These are phyloP conservation scores for Gloeophyllum trabeum DNA, from an alignment of 768 basidiomycete species.

Conservation along the genomic window DNA sequence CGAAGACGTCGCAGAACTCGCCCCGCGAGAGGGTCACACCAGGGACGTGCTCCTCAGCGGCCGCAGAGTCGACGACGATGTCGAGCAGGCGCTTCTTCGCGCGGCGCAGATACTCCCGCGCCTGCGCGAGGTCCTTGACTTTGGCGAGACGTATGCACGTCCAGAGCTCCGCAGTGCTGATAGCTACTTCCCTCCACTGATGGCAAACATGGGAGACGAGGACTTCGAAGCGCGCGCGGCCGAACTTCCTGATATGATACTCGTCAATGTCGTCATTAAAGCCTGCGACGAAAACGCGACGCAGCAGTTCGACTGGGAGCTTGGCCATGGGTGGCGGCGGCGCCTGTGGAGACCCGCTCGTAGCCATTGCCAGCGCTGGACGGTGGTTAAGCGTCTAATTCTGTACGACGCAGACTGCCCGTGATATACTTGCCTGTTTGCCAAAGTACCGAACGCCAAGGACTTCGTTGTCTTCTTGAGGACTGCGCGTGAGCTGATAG, in stretches of 20 bases:
- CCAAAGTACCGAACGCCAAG: too few relatives aligned
- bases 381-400: too few relatives aligned
- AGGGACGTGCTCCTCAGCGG: slow-evolving; percentile 32
- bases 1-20: slow-evolving; percentile 32
- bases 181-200: slow-evolving; percentile 44
- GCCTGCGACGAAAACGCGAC: slow-evolving; percentile 37
- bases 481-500: too few relatives aligned
- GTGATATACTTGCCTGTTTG: too few relatives aligned
- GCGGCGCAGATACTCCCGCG: slow-evolving; percentile 31
- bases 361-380: too few relatives aligned
- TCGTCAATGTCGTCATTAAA: slow-evolving; percentile 28
- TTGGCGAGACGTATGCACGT: slow-evolving; percentile 43
- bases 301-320: slow-evolving; percentile 21
- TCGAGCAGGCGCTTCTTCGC: slow-evolving; percentile 23
- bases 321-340: slow-evolving; percentile 7
- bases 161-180: slow-evolving; percentile 42
- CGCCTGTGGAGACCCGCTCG: too few relatives aligned
- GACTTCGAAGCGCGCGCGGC: slow-evolving; percentile 42
- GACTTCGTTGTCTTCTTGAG: too few relatives aligned
- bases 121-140: slow-evolving; percentile 35
- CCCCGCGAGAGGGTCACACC: slow-evolving; percentile 40
- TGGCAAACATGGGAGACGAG: slow-evolving; percentile 46
- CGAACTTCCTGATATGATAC: slow-evolving; percentile 35
- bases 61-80: slow-evolving; percentile 47
- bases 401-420: too few relatives aligned